These are phyloP conservation scores for Dothiorella sarmentorum DNA, from an alignment of 2,329 filamentous ascomycete genomes.

Conservation along the genomic window DNA sequence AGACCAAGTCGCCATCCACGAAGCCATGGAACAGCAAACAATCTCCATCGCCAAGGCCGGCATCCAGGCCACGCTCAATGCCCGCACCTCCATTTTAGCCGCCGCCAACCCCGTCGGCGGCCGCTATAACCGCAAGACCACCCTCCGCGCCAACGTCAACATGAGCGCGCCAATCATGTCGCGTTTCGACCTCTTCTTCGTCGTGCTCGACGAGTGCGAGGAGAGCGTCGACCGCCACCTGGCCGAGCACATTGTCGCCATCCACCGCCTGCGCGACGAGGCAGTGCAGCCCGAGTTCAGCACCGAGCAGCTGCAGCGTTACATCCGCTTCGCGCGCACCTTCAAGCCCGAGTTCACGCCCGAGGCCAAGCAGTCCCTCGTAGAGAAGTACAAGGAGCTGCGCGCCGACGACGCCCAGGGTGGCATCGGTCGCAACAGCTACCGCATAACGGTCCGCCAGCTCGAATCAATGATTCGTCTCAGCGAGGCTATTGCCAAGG, in stretches of 20 bases:
- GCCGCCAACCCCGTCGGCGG: slow-evolving; percentile 95
- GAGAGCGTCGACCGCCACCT: slow-evolving; percentile 86
- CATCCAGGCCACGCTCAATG: slow-evolving; percentile 96
- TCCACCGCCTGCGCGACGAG: slow-evolving; percentile 89
- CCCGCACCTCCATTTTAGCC: slow-evolving; percentile 89
- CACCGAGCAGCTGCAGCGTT: slow-evolving; percentile 93
- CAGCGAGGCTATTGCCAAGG: slow-evolving; percentile 96
- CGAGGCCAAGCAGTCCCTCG: slow-evolving; percentile 79
- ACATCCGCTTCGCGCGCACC: slow-evolving; percentile 92
- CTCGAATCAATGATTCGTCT: slow-evolving; percentile 93
- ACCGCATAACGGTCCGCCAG: slow-evolving; percentile 95
- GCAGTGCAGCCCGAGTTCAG: slow-evolving; percentile 91
- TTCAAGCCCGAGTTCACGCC: slow-evolving; percentile 91
- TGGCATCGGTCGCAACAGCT: slow-evolving; percentile 89
- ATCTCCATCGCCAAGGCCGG: slow-evolving; percentile 98
- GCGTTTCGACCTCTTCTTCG: slow-evolving; percentile 97
- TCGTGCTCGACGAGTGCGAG: slow-evolving; percentile 95
- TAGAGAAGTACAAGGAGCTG: slow-evolving; percentile 93
- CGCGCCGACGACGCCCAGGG: slow-evolving; percentile 91
- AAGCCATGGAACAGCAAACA: slow-evolving; percentile 99
- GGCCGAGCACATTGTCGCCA: slow-evolving; percentile 88
- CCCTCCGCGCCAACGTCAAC: slow-evolving; percentile 91
- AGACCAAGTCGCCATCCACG: slow-evolving; percentile 98
- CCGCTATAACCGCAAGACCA: slow-evolving; percentile 95
- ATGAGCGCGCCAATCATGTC: slow-evolving; percentile 99